These are phyloP conservation scores for Amoebophrya sp. DNA, from an alignment of 169 alveolate genomes.

Conservation along the genomic window DNA sequence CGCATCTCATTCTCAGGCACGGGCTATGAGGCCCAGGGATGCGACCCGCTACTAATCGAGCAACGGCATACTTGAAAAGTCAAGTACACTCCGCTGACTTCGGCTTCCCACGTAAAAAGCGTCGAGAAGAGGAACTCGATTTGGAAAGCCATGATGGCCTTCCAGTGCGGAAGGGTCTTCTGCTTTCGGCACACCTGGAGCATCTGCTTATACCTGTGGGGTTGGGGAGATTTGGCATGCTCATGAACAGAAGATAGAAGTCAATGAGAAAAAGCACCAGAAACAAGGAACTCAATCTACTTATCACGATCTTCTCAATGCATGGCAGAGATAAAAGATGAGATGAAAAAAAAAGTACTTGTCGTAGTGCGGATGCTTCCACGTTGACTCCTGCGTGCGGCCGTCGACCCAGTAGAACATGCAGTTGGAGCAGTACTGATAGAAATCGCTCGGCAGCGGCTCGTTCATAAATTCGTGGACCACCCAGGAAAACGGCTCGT, in stretches of 20 bases:
- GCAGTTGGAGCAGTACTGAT: constrained; percentile 23
- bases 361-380: constrained; percentile 38
- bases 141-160: constrained; percentile 32
- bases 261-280: too few relatives aligned
- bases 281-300: too few relatives aligned
- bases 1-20: too few relatives aligned
- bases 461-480: constrained; percentile 19
- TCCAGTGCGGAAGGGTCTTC: constrained; percentile 33
- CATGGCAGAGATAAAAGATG: too few relatives aligned
- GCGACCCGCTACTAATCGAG: too few relatives aligned
- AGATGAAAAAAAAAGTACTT: constrained; percentile 4
- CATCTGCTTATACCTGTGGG: constrained; percentile 23
- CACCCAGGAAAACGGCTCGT: not conserved
- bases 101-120: constrained; percentile 28
- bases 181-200: constrained; percentile 27
- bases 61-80: too few relatives aligned
- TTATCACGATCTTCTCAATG: too few relatives aligned
- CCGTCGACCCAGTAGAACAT: constrained; percentile 33
- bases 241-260: too few relatives aligned
- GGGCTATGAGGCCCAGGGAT: too few relatives aligned
- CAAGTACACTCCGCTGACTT: not conserved
- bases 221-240: not conserved
- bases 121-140: constrained; percentile 28
- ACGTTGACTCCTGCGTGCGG: constrained; percentile 24
- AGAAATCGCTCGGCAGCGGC: constrained; percentile 26